phyloP scores from a whole-genome alignment of 2,329 filamentous ascomycete species.

The Hypoxylon sp. region DNA sequence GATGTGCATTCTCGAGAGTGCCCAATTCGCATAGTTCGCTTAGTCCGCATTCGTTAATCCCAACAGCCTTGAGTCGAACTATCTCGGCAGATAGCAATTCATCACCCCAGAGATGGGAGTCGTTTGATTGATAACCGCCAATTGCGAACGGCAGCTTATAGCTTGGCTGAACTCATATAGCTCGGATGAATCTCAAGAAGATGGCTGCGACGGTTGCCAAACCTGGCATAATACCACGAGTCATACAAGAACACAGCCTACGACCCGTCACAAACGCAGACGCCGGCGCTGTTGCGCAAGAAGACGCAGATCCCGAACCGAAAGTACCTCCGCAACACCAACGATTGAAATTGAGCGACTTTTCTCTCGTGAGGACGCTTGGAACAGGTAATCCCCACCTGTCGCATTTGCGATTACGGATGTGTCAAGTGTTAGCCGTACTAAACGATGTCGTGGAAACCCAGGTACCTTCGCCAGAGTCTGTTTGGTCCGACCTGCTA shows the following conservation, averaged over 20 bases:
- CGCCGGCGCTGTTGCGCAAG: constrained; percentile 40
- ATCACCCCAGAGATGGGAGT: constrained; percentile 38
- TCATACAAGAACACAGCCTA: constrained; percentile 47
- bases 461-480: constrained; percentile 86
- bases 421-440: constrained; percentile 26
- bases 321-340: constrained; percentile 54
- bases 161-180: constrained; percentile 10
- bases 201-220: constrained; percentile 56
- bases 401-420: constrained; percentile 9
- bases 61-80: not conserved
- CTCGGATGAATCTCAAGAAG: constrained; percentile 42
- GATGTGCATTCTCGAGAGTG: constrained; percentile 31
- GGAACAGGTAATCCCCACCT: constrained; percentile 72
- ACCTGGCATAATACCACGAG: constrained; percentile 45
- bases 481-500: constrained; percentile 79
- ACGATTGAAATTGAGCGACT: constrained; percentile 69
- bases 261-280: constrained; percentile 46
- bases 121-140: constrained; percentile 32
- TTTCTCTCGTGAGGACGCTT: constrained; percentile 80
- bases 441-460: constrained; percentile 31
- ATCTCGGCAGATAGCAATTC: constrained; percentile 18
- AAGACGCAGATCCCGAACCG: constrained; percentile 42
- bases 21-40: constrained; percentile 2
- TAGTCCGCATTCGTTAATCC: constrained; percentile 5
- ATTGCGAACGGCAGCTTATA: constrained; percentile 34